Evolutionary conservation across 805 yeast genomes (phyloP).

Genomic region (Pichia scutulata): DNA sequence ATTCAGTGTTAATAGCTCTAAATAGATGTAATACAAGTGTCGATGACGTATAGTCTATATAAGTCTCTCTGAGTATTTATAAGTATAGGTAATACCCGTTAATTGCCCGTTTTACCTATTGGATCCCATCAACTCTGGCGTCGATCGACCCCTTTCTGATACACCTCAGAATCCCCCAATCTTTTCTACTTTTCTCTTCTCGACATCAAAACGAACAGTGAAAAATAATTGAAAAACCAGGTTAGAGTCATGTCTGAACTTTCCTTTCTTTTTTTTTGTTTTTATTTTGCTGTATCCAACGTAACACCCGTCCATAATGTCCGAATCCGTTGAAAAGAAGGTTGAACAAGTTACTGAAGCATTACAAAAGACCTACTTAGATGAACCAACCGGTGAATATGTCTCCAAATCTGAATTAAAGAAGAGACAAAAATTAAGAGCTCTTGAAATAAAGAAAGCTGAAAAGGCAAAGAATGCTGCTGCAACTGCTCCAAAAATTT

Average conservation of each 20-base stretch:
- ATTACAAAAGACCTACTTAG: slow-evolving; percentile 66
- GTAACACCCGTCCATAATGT: slow-evolving; percentile 15
- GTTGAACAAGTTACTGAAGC: slow-evolving; percentile 62
- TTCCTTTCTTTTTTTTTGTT: not conserved
- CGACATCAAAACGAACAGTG: not conserved
- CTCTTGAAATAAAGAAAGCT: slow-evolving; percentile 81
- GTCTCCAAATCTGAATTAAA: slow-evolving; percentile 95
- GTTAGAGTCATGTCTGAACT: not conserved
- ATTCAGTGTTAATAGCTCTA: too few relatives aligned
- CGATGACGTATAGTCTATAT: too few relatives aligned
- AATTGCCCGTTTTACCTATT: too few relatives aligned
- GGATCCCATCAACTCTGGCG: too few relatives aligned
- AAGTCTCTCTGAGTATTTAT: too few relatives aligned
- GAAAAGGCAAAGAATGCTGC: slow-evolving; percentile 73
- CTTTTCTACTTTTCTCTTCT: not conserved
- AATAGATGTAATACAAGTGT: too few relatives aligned
- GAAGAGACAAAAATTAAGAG: slow-evolving; percentile 88
- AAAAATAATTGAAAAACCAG: not conserved
- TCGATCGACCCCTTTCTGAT: too few relatives aligned
- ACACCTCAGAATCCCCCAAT: too few relatives aligned
- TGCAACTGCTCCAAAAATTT: slow-evolving; percentile 43
- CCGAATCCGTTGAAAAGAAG: slow-evolving; percentile 26
- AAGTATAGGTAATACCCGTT: too few relatives aligned
- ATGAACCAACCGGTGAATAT: slow-evolving; percentile 92
- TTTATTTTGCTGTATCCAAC: not conserved